Evolutionary conservation across 2,329 filamentous ascomycete species (phyloP).

Genomic region (Pyrenochaeta sp.): DNA sequence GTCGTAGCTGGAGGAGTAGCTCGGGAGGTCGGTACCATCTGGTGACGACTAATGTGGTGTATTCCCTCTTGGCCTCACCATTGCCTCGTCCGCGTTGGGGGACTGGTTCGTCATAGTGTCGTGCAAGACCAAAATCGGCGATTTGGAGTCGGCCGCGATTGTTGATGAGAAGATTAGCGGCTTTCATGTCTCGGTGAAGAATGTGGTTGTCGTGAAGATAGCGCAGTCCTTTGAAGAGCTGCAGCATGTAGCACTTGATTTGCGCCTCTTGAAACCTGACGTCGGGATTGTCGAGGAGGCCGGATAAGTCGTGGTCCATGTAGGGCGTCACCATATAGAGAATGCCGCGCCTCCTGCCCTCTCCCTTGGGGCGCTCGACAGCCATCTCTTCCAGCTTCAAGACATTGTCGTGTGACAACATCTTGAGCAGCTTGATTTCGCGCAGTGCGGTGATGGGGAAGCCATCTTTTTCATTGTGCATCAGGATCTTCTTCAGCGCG

Average conservation of each 20-base stretch:
- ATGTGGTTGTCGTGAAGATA: constrained; percentile 89
- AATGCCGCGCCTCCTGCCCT: constrained; percentile 70
- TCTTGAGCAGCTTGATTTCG: constrained; percentile 96
- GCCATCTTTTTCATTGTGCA: constrained; percentile 99
- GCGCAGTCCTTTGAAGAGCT: constrained; percentile 85
- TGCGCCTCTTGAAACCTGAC: constrained; percentile 87
- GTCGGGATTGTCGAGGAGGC: constrained; percentile 90
- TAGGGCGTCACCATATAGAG: constrained; percentile 99
- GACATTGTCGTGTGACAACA: constrained; percentile 90
- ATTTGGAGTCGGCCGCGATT: constrained; percentile 94
- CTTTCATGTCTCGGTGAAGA: constrained; percentile 97
- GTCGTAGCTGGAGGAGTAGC: constrained; percentile 83
- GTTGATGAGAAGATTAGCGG: constrained; percentile 94
- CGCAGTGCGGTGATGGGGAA: constrained; percentile 98
- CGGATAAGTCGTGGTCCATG: constrained; percentile 99
- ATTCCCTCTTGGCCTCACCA: constrained; percentile 85
- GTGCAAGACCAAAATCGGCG: constrained; percentile 92
- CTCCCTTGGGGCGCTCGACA: constrained; percentile 73
- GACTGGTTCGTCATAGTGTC: constrained; percentile 86
- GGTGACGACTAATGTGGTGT: constrained; percentile 96
- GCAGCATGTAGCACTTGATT: constrained; percentile 97
- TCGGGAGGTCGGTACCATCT: constrained; percentile 97
- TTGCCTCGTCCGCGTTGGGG: constrained; percentile 80
- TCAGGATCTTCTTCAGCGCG: constrained; percentile 97
- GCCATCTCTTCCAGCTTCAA: constrained; percentile 94